Evolutionary conservation across 1,284 basidiomycete genomes (phyloP).

Genomic region (Coniferiporia sulphurascens): DNA sequence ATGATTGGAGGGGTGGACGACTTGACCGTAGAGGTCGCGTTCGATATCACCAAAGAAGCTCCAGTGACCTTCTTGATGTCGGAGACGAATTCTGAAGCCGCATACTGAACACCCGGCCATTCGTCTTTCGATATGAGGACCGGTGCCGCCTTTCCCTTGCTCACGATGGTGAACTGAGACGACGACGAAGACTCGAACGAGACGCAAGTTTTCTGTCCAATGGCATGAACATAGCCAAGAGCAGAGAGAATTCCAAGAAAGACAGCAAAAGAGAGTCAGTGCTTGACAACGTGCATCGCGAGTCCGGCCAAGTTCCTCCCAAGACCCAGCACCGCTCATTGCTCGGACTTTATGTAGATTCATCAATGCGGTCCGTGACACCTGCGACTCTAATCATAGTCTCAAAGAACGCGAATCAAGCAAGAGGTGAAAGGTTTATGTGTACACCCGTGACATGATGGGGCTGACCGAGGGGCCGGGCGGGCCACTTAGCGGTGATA

Average conservation of each 20-base stretch:
- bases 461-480: too few species aligned
- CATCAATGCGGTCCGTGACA: too few species aligned
- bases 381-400: too few species aligned
- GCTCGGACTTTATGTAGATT: too few species aligned
- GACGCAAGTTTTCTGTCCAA: slow-evolving; percentile 32
- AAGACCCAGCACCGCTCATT: too few species aligned
- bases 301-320: too few species aligned
- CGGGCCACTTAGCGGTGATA: too few species aligned
- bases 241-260: slow-evolving; percentile 16
- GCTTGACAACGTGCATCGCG: not conserved
- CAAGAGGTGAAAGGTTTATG: too few species aligned
- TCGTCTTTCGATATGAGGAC: slow-evolving; percentile 52
- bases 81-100: slow-evolving; percentile 52
- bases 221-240: slow-evolving; percentile 24
- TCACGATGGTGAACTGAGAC: slow-evolving; percentile 39
- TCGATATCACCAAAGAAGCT: slow-evolving; percentile 42
- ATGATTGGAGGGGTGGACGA: slow-evolving; percentile 43
- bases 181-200: slow-evolving; percentile 26
- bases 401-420: too few species aligned
- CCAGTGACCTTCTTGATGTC: slow-evolving; percentile 62
- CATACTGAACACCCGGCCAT: slow-evolving; percentile 61
- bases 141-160: slow-evolving; percentile 40
- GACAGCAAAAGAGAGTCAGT: not conserved
- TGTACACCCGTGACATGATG: too few species aligned
- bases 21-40: slow-evolving; percentile 35